A percentile compares a stretch with the other conserved stretches of the same genome.
phyloP scores from a whole-genome alignment of 2,329 filamentous ascomycete species.

The Berkeleyomyces basicola region DNA sequence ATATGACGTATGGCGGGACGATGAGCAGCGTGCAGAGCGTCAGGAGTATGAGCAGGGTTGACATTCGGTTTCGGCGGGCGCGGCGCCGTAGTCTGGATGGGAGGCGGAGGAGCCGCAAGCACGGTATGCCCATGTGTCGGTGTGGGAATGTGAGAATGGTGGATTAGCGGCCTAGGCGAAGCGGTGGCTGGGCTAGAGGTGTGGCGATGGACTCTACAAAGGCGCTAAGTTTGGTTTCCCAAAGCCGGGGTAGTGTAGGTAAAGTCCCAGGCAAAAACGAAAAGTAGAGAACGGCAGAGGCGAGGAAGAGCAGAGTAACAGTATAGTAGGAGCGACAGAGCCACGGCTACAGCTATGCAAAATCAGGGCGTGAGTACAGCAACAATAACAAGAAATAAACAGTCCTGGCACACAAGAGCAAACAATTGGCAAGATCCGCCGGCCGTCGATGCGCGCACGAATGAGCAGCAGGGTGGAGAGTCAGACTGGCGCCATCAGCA shows the following conservation, averaged over 20 bases:
- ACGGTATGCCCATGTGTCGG: constrained; percentile 18
- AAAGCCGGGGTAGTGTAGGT: neutral
- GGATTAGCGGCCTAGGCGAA: neutral
- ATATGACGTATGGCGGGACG: constrained; percentile 48
- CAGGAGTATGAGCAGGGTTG: constrained; percentile 30
- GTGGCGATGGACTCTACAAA: neutral
- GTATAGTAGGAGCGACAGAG: neutral
- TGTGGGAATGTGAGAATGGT: neutral
- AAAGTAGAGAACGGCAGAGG: neutral
- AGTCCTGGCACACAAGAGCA: neutral
- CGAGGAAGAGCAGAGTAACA: neutral
- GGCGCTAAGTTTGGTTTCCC: neutral
- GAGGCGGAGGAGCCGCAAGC: constrained; percentile 34
- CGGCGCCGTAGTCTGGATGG: constrained; percentile 40
- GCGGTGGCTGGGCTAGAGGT: neutral
- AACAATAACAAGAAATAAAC: neutral
- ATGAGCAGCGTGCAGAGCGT: constrained; percentile 23
- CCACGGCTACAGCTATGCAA: neutral
- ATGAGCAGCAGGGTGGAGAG: neutral
- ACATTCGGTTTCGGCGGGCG: constrained; percentile 41
- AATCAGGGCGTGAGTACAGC: neutral
- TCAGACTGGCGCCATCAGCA: neutral
- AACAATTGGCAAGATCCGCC: neutral
- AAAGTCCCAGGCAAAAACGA: neutral
- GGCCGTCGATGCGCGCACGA: neutral